Evolutionary conservation across 495 filamentous ascomycete species (phyloP).

Genomic region (Trichoderma erinaceum): DNA sequence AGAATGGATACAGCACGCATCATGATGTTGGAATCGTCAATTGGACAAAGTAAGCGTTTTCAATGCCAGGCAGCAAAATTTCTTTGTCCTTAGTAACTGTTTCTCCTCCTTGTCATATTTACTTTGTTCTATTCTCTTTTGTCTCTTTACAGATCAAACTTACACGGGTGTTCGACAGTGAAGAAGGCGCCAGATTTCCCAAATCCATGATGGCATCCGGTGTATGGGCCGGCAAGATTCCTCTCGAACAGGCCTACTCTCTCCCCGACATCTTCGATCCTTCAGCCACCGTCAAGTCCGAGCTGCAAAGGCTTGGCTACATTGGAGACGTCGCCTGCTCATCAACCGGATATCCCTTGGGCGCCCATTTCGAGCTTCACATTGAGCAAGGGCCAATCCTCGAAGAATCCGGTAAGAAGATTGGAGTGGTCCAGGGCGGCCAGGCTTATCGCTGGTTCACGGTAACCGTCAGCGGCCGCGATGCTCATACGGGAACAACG

Average conservation of each 20-base stretch:
- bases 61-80: slow-evolving; percentile 22
- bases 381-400: slow-evolving; percentile 78
- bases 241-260: slow-evolving; percentile 55
- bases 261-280: slow-evolving; percentile 49
- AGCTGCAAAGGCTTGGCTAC: slow-evolving; percentile 66
- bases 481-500: slow-evolving; percentile 73
- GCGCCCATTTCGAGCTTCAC: slow-evolving; percentile 77
- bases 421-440: slow-evolving; percentile 67
- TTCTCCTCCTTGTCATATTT: background rate
- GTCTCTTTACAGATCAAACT: background rate
- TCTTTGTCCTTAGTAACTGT: background rate
- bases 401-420: slow-evolving; percentile 51
- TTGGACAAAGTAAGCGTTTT: slow-evolving; percentile 60
- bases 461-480: slow-evolving; percentile 57
- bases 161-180: slow-evolving; percentile 33
- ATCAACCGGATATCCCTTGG: slow-evolving; percentile 51
- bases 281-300: slow-evolving; percentile 57
- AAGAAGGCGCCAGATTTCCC: slow-evolving; percentile 77
- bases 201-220: slow-evolving; percentile 71
- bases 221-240: slow-evolving; percentile 66
- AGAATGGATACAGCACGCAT: slow-evolving; percentile 61
- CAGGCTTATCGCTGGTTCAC: slow-evolving; percentile 68
- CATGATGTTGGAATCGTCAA: slow-evolving; percentile 68
- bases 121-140: background rate
- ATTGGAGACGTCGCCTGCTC: slow-evolving; percentile 53